A percentile compares a stretch with the other conserved stretches of the same genome.
Evolutionary conservation across 2,329 filamentous ascomycete genomes (phyloP).

Genomic region (Verticillium dahliae): DNA sequence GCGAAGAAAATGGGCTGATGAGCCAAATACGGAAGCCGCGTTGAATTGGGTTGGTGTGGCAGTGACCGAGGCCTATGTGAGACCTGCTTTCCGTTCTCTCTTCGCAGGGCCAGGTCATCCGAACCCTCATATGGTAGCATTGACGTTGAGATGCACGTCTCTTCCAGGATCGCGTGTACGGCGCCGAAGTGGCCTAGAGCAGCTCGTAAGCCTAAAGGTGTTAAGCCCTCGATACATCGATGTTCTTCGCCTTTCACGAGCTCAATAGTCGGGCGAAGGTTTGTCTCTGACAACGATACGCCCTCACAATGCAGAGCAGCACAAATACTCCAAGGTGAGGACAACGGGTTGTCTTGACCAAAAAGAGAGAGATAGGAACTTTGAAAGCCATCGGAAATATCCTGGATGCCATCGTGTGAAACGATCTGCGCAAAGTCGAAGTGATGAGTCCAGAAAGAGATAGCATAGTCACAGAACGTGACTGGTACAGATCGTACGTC

Average conservation of each 20-base stretch:
- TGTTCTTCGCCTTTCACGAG: neutral
- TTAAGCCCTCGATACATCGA: neutral
- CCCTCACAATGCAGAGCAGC: neutral
- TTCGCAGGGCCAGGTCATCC: neutral
- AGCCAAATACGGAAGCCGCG: neutral
- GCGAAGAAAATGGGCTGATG: neutral
- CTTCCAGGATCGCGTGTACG: neutral
- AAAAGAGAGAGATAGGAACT: neutral
- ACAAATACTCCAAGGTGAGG: neutral
- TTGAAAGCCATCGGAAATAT: neutral
- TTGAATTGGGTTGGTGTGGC: neutral
- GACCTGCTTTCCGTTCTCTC: neutral
- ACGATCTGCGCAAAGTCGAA: neutral
- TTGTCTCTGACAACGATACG: neutral
- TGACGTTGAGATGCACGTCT: neutral
- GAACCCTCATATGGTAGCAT: neutral
- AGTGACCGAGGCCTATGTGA: no score
- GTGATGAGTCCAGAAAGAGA: neutral
- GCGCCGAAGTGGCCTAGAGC: neutral
- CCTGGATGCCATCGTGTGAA: neutral
- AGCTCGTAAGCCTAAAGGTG: neutral
- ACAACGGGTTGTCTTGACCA: neutral
- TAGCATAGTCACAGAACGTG: neutral
- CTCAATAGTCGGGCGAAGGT: no score
- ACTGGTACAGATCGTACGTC: neutral